Evolutionary conservation across 2,329 filamentous ascomycete genomes (phyloP).

Genomic region (Penicillium sp.): DNA sequence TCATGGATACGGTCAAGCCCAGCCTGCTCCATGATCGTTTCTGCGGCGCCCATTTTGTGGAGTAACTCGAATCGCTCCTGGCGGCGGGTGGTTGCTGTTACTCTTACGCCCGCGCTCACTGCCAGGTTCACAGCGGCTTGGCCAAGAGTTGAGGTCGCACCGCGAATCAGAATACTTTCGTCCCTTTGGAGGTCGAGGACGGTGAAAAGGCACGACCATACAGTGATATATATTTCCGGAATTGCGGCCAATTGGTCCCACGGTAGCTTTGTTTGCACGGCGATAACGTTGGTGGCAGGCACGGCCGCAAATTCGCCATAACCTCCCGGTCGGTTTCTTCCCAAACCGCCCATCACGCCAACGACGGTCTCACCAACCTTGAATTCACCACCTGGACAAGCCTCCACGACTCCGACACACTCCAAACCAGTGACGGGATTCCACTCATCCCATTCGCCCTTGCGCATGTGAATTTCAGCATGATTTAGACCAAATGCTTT

Average conservation of each 20-base stretch:
- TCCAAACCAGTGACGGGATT: conserved; percentile 45
- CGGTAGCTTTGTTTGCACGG: conserved; percentile 31
- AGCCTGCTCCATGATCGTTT: conserved; percentile 2
- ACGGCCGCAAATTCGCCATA: conserved; percentile 45
- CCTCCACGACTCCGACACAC: conserved; percentile 48
- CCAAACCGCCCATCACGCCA: conserved; percentile 51
- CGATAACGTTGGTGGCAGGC: not conserved
- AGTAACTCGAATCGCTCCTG: not conserved
- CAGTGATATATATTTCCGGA: conserved; percentile 47
- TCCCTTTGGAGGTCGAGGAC: conserved; percentile 40
- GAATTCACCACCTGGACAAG: conserved; percentile 41
- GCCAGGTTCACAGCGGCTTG: conserved; percentile 46
- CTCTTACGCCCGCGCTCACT: conserved; percentile 39
- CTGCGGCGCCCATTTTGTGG: conserved; percentile 28
- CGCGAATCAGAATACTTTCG: conserved; percentile 45
- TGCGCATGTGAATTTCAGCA: conserved; percentile 53
- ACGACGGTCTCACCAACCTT: conserved; percentile 39
- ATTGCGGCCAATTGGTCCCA: conserved; percentile 49
- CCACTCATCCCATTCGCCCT: conserved; percentile 38
- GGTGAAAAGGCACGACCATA: conserved; percentile 46
- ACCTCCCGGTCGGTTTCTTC: conserved; percentile 42
- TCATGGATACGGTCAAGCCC: not conserved
- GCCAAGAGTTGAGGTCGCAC: conserved; percentile 48
- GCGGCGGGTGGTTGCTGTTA: conserved; percentile 45
- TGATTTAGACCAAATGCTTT: conserved; percentile 52